Conservation (phyloP, 1,284 basidiomycete genomes). For the Ceratobasidium sp. region DNA sequence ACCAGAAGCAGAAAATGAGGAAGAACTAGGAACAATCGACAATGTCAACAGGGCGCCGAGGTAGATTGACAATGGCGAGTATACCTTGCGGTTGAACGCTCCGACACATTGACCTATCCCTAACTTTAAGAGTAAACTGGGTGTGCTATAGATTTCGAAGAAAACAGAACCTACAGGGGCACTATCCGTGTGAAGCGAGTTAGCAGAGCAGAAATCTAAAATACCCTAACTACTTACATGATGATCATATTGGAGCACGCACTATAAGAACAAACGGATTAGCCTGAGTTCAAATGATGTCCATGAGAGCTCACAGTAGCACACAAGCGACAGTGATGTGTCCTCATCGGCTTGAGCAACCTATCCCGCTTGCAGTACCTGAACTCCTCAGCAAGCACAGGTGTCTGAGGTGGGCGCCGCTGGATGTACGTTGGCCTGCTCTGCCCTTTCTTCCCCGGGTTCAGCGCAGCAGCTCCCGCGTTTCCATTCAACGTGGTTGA, state of each 20-base stretch:
- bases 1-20: constrained; percentile 71
- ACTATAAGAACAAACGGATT: constrained; percentile 52
- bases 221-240: constrained; percentile 52
- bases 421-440: background rate
- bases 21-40: constrained; percentile 61
- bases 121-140: constrained; percentile 43
- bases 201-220: background rate
- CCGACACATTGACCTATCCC: constrained; percentile 87
- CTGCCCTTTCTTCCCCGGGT: background rate
- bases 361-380: constrained; percentile 66
- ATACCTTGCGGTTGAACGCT: constrained; percentile 76
- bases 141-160: background rate
- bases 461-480: background rate
- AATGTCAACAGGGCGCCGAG: background rate
- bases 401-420: constrained; percentile 45
- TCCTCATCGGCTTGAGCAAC: constrained; percentile 69
- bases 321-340: constrained; percentile 80
- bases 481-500: constrained; percentile 3
- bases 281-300: background rate
- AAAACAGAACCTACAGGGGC: constrained; percentile 62
- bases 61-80: constrained; percentile 2
- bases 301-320: constrained; percentile 60
- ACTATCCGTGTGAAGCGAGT: constrained; percentile 45
- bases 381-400: constrained; percentile 62
- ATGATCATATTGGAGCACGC: constrained; percentile 77